phyloP scores from a whole-genome alignment of 2,329 filamentous ascomycete species.

The Mycosphaerella sp. region DNA sequence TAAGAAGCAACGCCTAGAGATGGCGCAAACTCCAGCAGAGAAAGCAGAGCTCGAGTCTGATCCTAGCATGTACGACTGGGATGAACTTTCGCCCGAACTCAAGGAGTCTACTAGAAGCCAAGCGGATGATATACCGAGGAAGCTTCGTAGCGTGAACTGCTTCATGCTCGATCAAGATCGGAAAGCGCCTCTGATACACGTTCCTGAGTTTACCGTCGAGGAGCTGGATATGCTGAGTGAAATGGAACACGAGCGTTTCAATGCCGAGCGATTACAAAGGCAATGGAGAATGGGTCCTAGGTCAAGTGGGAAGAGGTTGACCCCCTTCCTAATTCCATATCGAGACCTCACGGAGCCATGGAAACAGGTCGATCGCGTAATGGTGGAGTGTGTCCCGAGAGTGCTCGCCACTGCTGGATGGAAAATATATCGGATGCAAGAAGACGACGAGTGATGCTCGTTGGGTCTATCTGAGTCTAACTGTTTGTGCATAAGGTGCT shows the following conservation, averaged over 20 bases:
- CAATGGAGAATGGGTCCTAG: constrained; percentile 34
- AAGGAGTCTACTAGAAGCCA: constrained; percentile 34
- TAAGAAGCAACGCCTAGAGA: constrained; percentile 30
- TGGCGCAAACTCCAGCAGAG: constrained; percentile 27
- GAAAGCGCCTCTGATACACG: constrained; percentile 26
- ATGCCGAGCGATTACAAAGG: constrained; percentile 33
- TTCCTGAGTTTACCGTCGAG: constrained; percentile 28
- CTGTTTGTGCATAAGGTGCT: background rate
- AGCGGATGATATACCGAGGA: constrained; percentile 35
- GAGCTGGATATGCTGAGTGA: constrained; percentile 33
- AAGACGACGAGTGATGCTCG: constrained; percentile 8
- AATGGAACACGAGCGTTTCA: constrained; percentile 36
- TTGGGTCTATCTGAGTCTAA: background rate
- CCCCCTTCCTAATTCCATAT: constrained; percentile 35
- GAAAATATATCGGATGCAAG: constrained; percentile 33
- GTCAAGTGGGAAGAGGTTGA: constrained; percentile 31
- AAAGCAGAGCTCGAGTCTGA: constrained; percentile 29
- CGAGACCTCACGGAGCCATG: constrained; percentile 33
- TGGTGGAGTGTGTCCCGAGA: constrained; percentile 34
- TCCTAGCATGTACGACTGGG: constrained; percentile 33
- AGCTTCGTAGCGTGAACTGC: constrained; percentile 32
- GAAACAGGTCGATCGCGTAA: constrained; percentile 35
- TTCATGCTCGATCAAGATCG: constrained; percentile 34
- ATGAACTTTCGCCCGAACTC: constrained; percentile 31
- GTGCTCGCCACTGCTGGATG: constrained; percentile 30